Evolutionary conservation across 2,329 filamentous ascomycete species (phyloP).

Genomic region (Plectosphaerella sp.): DNA sequence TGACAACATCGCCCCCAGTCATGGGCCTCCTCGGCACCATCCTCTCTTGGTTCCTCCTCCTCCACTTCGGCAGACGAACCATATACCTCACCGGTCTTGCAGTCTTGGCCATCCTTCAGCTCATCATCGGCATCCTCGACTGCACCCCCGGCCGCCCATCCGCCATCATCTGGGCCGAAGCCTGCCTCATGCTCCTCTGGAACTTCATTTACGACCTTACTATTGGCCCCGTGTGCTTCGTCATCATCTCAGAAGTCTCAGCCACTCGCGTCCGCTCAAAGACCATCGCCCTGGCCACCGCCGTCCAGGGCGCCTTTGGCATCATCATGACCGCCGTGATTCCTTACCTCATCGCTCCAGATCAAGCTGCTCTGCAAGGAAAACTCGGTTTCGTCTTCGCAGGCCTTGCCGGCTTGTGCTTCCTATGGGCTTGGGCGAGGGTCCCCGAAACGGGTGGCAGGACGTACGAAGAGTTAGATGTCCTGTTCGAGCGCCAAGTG

Average conservation of each 20-base stretch:
- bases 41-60: conserved; percentile 38
- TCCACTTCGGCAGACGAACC: conserved; percentile 33
- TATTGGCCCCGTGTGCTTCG: conserved; percentile 30
- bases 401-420: conserved; percentile 13
- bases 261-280: conserved; percentile 39
- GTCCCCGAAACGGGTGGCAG: conserved; percentile 18
- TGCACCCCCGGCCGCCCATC: conserved; percentile 35
- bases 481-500: conserved; percentile 25
- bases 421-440: conserved; percentile 18
- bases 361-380: conserved; percentile 27
- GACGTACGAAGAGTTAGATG: conserved; percentile 18
- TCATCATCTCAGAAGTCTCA: conserved; percentile 50
- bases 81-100: conserved; percentile 37
- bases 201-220: conserved; percentile 30
- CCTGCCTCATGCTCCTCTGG: conserved; percentile 41
- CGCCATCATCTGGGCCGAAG: conserved; percentile 41
- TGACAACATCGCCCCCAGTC: conserved; percentile 28
- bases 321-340: conserved; percentile 24
- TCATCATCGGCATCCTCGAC: conserved; percentile 38
- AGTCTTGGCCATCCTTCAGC: conserved; percentile 30
- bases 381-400: conserved; percentile 22
- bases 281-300: conserved; percentile 39
- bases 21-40: conserved; percentile 39
- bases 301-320: conserved; percentile 33
- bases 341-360: conserved; percentile 20